Evolutionary conservation across 2,329 filamentous ascomycete genomes (phyloP), one percentile per base, ranked within the genome.

Genomic region (Cladosporium cucumerinum): DNA sequence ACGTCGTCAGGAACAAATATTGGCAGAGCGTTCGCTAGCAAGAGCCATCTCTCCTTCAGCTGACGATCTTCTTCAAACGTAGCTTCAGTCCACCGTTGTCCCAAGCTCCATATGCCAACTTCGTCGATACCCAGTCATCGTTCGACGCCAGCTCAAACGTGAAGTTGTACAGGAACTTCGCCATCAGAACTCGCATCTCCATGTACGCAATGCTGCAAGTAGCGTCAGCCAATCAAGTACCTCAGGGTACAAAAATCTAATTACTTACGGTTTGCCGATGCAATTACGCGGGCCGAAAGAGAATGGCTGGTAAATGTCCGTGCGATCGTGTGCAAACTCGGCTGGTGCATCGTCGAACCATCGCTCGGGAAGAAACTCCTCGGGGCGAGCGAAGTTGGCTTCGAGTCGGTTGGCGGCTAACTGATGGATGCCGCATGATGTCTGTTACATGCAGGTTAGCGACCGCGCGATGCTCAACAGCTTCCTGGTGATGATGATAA

Each of bases 121-220:
- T 62, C 28, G 23, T 62, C 10, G 48, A 54, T 32, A 36, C 32
- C 59, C 59, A 62, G 25, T 55, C 32, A 8, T 62, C 48, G 10
- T 65, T 39, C 8, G 64, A 28, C 5, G 66, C 68, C 23, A 71
- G 54, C 36, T 69, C 67, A 43, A 69, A 52, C 64, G 81, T 75
- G 64, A 80, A 81, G n/a, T 73, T 72, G 67, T 72, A 79, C 25
- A 81, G 60, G 6, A 80, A 36, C 43, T 73, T 74, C 8, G 77
- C 70, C 39, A 81, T 67, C 3, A 78, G 72, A 2, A 81, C 55
- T 5, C 74, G 71, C 66, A 77, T 74, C 67, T 80, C 77, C 39
- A 71, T 67, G 39, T 73, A 75, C 1, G 75, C 74, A 59, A 79
- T 48, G 14, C 52, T 63, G 48, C 30, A 28, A 25, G 30, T 8